Base-by-base conservation (phyloP, 2,329 filamentous ascomycete species). In the Akanthomyces dipterigenus region DNA sequence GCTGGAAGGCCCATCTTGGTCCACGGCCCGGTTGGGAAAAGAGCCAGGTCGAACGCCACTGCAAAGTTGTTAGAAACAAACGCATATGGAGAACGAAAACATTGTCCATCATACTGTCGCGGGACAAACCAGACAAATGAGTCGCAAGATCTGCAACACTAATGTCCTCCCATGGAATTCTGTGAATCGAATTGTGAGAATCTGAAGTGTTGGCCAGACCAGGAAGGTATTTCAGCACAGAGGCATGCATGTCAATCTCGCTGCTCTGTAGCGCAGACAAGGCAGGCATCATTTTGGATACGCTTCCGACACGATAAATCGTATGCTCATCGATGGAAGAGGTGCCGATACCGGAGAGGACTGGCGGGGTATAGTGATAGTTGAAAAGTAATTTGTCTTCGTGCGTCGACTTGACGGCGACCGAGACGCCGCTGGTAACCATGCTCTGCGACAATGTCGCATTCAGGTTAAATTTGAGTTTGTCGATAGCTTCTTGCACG, bases 131-230 rank as follows among this genome's bases (percentile, higher is more conserved):
- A 18, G 75, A 74, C 12, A 81, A 70, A 46, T 82, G 80, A 3
- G 71, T 74, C 1, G 78, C 76, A 9, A 82, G 67, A 22, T 77
- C 72, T 5, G 72, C 73, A 5, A 81, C 68, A 0, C 79, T 82
- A 36, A 83, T 69, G 11, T 78, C 75, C 40, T 80, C 73, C 80
- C 80, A 83, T 46, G 74, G 67, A 2, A 78, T 68, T 1, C 71
- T 68, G 26, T 69, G 67, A 8, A 77, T 67, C 4, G 66, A 65
- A 50, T 75, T 70, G 7, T 67, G 56, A 1, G 68, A 59, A 5
- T 56, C 65, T 2, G 66, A 65, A 22, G 66, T 60, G 5, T 68
- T 63, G 43, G 61, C 68, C 46, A 75, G 65, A 53, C 76, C 71
- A 0, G 80, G 77, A 6, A 82, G 67, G 57, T 79, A 78, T 40